Conservation (phyloP, 1,284 basidiomycete genomes). For the Sutorius eximius region DNA sequence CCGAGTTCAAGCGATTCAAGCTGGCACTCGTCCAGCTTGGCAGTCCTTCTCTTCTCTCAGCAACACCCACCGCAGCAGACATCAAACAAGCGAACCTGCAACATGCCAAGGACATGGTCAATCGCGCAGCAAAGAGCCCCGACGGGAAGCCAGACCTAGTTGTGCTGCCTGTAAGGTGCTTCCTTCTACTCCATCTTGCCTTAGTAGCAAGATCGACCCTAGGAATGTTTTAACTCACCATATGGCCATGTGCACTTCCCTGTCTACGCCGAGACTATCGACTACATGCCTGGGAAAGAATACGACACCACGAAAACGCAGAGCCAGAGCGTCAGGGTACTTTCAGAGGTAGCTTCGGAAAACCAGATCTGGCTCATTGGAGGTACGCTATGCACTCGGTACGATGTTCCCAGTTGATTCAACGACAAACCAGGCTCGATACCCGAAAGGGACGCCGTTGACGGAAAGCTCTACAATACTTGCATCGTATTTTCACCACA, state of each 20-base stretch:
- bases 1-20: conserved; percentile 69
- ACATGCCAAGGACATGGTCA: conserved; percentile 79
- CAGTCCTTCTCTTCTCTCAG: conserved; percentile 52
- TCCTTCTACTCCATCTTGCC: not conserved
- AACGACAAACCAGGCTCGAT: conserved; percentile 67
- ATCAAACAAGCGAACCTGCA: conserved; percentile 71
- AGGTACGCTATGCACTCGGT: conserved; percentile 49
- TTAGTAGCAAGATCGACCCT: conserved; percentile 3
- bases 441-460: conserved; percentile 71
- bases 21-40: conserved; percentile 88
- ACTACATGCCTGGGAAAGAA: conserved; percentile 51
- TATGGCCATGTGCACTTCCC: conserved; percentile 89
- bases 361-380: conserved; percentile 89
- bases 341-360: conserved; percentile 82
- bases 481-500: conserved; percentile 87
- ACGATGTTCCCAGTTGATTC: not conserved
- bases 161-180: conserved; percentile 75
- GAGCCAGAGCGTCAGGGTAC: conserved; percentile 81
- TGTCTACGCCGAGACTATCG: conserved; percentile 81
- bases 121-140: conserved; percentile 58
- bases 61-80: conserved; percentile 16
- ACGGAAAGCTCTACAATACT: conserved; percentile 87
- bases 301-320: conserved; percentile 60
- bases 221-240: conserved; percentile 99
- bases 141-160: conserved; percentile 72